Evolutionary conservation across 2,329 filamentous ascomycete species (phyloP).

Genomic region (Cyphellophora europaea): DNA sequence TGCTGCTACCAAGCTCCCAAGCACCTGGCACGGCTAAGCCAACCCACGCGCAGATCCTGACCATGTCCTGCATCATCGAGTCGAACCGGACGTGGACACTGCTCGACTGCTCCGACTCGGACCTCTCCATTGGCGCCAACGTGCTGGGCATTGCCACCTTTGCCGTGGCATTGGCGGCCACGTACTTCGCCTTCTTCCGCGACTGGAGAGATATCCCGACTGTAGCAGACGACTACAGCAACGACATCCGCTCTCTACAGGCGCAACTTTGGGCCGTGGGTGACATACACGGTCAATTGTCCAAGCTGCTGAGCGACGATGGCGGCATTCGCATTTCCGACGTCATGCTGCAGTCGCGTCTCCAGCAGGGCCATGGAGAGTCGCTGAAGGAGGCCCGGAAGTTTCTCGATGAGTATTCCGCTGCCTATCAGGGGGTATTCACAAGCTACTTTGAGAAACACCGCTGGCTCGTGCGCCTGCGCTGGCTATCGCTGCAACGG

Average conservation of each 20-base stretch:
- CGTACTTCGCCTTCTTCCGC: conserved; percentile 15
- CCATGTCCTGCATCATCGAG: conserved; percentile 1
- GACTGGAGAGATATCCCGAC: conserved; percentile 9
- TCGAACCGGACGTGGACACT: conserved; percentile 22
- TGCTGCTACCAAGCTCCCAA: too few relatives aligned
- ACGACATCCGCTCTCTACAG: conserved; percentile 1
- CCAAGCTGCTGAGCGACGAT: background rate
- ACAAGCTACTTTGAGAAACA: conserved; percentile 2
- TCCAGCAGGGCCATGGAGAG: conserved; percentile 1
- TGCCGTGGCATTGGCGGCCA: background rate
- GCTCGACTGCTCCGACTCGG: conserved; percentile 20
- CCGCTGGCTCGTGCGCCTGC: conserved; percentile 1
- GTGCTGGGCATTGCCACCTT: conserved; percentile 1
- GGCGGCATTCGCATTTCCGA: conserved; percentile 1
- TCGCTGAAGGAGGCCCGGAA: conserved; percentile 1
- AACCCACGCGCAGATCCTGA: background rate
- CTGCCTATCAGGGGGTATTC: conserved; percentile 1
- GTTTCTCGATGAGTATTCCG: conserved; percentile 1
- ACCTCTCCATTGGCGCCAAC: conserved; percentile 1
- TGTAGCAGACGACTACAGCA: conserved; percentile 1
- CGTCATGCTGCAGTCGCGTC: conserved; percentile 1
- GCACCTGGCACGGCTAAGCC: too few relatives aligned
- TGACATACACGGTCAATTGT: conserved; percentile 1
- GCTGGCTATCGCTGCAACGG: conserved; percentile 1
- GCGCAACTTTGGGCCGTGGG: background rate